Evolutionary conservation across 768 basidiomycete species (phyloP), one percentile per base, ranked within the genome.

Genomic region (Erythrobasidium yunnanense): DNA sequence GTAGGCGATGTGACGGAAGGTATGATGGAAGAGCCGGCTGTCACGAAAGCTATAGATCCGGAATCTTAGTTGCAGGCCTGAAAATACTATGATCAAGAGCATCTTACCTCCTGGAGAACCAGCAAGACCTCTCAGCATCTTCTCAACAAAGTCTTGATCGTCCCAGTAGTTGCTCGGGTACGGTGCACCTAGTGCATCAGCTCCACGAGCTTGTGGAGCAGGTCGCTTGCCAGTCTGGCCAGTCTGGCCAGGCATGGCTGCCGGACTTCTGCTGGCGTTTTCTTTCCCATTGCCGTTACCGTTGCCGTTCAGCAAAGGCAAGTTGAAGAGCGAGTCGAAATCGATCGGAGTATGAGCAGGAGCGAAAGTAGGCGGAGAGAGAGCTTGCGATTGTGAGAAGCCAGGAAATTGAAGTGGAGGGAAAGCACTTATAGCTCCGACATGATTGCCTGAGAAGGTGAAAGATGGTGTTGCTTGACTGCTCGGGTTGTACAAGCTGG

Each of bases 271-370:
- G 38, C 38, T n/a, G 38, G 38, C 38, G 47, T 46, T 30, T 46
- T 58, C 35, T 58, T 58, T 7, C n/a, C n/a, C n/a, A n/a, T n/a
- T n/a, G n/a, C n/a, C n/a, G n/a, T n/a, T n/a, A n/a, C n/a, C n/a
- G n/a, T n/a, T n/a, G n/a, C n/a, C n/a, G n/a, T n/a, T n/a, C n/a
- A n/a, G n/a, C n/a, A n/a, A n/a, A n/a, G n/a, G n/a, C n/a, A n/a
- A n/a, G n/a, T 23, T 45, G 47, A 58, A 58, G 23, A 58, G 45
- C 18, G 34, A 42, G 29, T 58, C 56, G 25, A 58, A 58, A 7
- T 27, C 56, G 8, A 58, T 49, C 29, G 56, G 38, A 5, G 56
- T 58, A 32, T 46, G 56, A 2, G 56, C 32, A 13, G 56, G 56
- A 6, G 56, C 56, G 25, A 46, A 46, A 25, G 56, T 46, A 4